Base-by-base conservation (phyloP, 176 grass and related monocot genomes). In the Guadua angustifolia region DNA sequence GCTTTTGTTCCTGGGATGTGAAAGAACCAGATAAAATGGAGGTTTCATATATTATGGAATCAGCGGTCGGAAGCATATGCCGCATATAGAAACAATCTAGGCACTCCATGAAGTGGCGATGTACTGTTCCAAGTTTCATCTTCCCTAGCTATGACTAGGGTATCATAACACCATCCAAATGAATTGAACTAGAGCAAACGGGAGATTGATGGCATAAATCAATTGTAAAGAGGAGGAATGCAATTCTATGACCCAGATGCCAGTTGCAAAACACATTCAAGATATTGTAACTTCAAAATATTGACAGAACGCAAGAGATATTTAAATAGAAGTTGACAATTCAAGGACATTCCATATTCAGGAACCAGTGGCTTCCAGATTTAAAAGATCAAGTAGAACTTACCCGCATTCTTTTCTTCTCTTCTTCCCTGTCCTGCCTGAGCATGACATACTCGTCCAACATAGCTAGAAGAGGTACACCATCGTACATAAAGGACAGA, bases 371-470 rank as follows among this genome's bases (percentile, higher is more conserved):
- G 16, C 32, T 61, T 60, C 73, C 24, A 79, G 13, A 74, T 79
- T 71, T 47, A 79, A 75, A 75, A 75, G 55, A 56, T 73, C 25
- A 69, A 42, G 36, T 38, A 18, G 60, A 73, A 67, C 52, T 78
- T 75, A 98, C 97, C 90, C 92, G 85, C 82, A 88, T 86, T 88
- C 89, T 94, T 82, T 92, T 94, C 81, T 99, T 99, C 13, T 95
- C 93, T 90, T 99, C 97, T 83, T 96, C 97, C 61, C 97, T 99
- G 83, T 99, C 97, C 63, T 96, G 91, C 73, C 97, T 93, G 19
- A 99, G 97, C 97, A 99, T 94, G 33, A 86, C 87, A 90, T 96
- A 99, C 55, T 99, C 97, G 11, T 99, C 97, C 58, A 99, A 82
- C 97, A 99, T 99, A 74, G 97, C 97, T 65, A 96, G 92, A 82